These are phyloP conservation scores for Huntiella decipiens DNA, from an alignment of 2,329 filamentous ascomycete genomes.

Conservation along the genomic window DNA sequence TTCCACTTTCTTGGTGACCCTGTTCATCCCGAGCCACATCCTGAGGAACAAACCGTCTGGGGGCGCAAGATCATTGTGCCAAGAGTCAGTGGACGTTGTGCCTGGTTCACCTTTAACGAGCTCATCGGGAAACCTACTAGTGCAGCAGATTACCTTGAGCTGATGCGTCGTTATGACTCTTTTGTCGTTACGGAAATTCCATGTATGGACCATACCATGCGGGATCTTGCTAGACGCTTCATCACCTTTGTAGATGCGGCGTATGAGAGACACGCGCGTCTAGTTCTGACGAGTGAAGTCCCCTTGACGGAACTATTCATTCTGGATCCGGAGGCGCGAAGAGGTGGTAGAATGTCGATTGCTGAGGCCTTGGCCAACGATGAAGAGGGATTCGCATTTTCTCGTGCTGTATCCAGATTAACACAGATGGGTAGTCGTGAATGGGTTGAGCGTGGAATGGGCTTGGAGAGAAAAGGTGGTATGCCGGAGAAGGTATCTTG, in stretches of 20 bases:
- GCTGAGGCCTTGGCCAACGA: constrained; percentile 81
- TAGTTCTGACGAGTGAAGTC: constrained; percentile 79
- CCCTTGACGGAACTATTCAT: constrained; percentile 76
- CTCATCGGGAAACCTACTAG: constrained; percentile 76
- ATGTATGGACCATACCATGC: constrained; percentile 69
- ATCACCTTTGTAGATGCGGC: constrained; percentile 97
- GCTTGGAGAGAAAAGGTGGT: constrained; percentile 44
- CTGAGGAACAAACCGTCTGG: constrained; percentile 73
- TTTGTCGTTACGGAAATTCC: constrained; percentile 87
- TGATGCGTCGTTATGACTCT: constrained; percentile 74
- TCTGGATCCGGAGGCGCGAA: constrained; percentile 49
- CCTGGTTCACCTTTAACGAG: constrained; percentile 84
- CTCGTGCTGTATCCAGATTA: constrained; percentile 64
- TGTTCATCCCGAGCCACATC: constrained; percentile 52
- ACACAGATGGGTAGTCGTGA: constrained; percentile 86
- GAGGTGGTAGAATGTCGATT: constrained; percentile 44
- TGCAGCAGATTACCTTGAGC: constrained; percentile 86
- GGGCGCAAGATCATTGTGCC: constrained; percentile 79
- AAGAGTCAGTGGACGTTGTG: constrained; percentile 67
- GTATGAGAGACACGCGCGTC: constrained; percentile 82
- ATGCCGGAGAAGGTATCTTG: constrained; percentile 46
- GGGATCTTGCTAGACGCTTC: constrained; percentile 78
- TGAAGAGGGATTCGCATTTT: constrained; percentile 93
- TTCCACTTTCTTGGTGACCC: constrained; percentile 85
- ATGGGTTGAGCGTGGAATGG: constrained; percentile 75